Conservation (phyloP, 1,284 basidiomycete genomes). For the Exobasidium cylindrosporum region DNA sequence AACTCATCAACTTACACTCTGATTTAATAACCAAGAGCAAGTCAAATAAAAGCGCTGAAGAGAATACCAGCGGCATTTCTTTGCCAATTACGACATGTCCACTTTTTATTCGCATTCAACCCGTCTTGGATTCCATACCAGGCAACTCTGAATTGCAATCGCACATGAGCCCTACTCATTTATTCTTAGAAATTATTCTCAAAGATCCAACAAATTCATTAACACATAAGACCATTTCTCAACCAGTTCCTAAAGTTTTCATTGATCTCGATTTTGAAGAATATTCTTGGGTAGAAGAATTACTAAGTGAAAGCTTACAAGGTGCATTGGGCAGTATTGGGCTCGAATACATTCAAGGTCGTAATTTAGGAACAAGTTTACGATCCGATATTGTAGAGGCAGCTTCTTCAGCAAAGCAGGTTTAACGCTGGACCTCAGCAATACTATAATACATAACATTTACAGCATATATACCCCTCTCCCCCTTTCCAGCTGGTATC, state of each 20-base stretch:
- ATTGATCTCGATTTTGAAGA: constrained; percentile 42
- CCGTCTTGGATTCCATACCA: constrained; percentile 55
- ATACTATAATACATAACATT: too few relatives aligned
- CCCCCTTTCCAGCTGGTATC: too few relatives aligned
- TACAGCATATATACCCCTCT: too few relatives aligned
- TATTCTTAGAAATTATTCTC: constrained; percentile 46
- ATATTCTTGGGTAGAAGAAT: constrained; percentile 52
- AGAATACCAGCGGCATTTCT: neutral
- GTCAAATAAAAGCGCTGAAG: neutral
- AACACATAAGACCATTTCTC: constrained; percentile 45
- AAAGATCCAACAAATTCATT: constrained; percentile 46
- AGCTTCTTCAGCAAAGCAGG: neutral
- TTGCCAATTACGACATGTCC: constrained; percentile 81
- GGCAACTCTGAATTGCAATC: constrained; percentile 12
- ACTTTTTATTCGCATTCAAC: constrained; percentile 89
- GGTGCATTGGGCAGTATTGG: constrained; percentile 45
- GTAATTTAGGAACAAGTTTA: neutral
- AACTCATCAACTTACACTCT: neutral
- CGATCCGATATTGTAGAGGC: neutral
- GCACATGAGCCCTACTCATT: constrained; percentile 16
- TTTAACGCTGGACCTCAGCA: too few relatives aligned
- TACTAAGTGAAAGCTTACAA: constrained; percentile 48
- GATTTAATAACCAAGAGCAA: too few relatives aligned
- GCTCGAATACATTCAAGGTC: constrained; percentile 20
- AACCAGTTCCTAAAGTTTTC: constrained; percentile 42